Evolutionary conservation across 805 yeast species (phyloP), one percentile per base, ranked within the genome.

Genomic region (Metschnikowia peoriensis): DNA sequence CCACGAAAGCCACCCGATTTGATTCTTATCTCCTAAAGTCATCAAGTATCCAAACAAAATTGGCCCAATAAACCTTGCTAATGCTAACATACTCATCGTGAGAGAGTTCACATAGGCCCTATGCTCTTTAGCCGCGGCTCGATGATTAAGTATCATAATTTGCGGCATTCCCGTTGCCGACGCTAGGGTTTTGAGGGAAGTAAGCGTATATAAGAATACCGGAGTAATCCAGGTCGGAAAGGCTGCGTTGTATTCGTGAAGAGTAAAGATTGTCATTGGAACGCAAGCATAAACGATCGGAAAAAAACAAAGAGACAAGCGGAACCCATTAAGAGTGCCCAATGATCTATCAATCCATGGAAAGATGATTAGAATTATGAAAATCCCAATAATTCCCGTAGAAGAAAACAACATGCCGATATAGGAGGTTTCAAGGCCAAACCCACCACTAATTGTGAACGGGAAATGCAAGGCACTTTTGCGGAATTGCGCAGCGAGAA

Each of bases 131-230:
- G 63, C 60, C 1, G 75, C 73, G 4, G 75, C 73, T 6, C 75
- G 62, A 52, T 71, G 75, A 46, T 63, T 67, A 9, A 71, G 60
- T 2, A 71, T 52, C 67, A 65, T 65, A 27, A 69, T 63, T 48
- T 71, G 75, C 10, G 75, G 73, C 64, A 69, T 58, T 1, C 75
- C 73, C 0, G 73, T 70, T 8, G 72, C 66, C 7, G 61, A 57
- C 1, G 71, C 74, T 46, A 71, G 62, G 6, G 73, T 63, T 51
- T 66, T 66, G 44, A 70, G 42, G 4, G 72, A 66, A 4, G 73
- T 69, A 42, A 70, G 56, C 7, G 54, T n/a, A 56, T 71, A 71
- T 46, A 71, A 59, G 16, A 60, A 34, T 1, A 57, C 47, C 2
- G 68, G 63, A 6, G 73, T 61, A 7, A 64, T 58, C 75, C 75